Percentiles rank a stretch among this genome's conserved stretches.
These are phyloP conservation scores for Withania somnifera DNA, from an alignment of 305 asterid genomes.

Conservation along the genomic window DNA sequence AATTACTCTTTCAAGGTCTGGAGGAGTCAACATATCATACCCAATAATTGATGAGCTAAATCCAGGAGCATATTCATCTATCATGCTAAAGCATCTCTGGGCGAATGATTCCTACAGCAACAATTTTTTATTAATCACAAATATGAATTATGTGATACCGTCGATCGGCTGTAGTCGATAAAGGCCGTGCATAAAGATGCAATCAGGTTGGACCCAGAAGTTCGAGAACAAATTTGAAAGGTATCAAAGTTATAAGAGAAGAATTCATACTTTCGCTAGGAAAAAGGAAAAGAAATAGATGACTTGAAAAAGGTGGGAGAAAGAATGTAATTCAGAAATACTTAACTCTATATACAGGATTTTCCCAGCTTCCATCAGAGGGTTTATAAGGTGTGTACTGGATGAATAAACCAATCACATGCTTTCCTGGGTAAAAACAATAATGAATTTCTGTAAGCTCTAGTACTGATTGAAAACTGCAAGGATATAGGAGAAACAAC, in stretches of 20 bases:
- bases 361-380: slow-evolving; percentile 88
- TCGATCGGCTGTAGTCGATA: too few relatives aligned
- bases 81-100: slow-evolving; percentile 59
- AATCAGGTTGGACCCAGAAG: slow-evolving; percentile 2
- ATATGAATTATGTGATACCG: background rate
- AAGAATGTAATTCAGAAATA: background rate
- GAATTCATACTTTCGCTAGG: background rate
- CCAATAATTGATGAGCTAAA: slow-evolving; percentile 71
- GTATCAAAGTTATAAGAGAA: background rate
- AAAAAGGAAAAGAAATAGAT: background rate
- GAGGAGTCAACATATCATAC: slow-evolving; percentile 95
- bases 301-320: background rate
- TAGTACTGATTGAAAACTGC: background rate
- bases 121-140: background rate
- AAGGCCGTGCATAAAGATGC: background rate
- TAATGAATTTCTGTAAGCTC: slow-evolving; percentile 4
- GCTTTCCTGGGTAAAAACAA: slow-evolving; percentile 53
- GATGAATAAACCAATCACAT: slow-evolving; percentile 75
- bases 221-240: background rate
- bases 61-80: slow-evolving; percentile 90
- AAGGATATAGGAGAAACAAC: background rate
- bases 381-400: slow-evolving; percentile 96
- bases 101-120: slow-evolving; percentile 62
- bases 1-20: slow-evolving; percentile 78
- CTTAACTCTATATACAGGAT: slow-evolving; percentile 67